Evolutionary conservation across 139 green algal species (phyloP).

Genomic region (Closterium sp.): DNA sequence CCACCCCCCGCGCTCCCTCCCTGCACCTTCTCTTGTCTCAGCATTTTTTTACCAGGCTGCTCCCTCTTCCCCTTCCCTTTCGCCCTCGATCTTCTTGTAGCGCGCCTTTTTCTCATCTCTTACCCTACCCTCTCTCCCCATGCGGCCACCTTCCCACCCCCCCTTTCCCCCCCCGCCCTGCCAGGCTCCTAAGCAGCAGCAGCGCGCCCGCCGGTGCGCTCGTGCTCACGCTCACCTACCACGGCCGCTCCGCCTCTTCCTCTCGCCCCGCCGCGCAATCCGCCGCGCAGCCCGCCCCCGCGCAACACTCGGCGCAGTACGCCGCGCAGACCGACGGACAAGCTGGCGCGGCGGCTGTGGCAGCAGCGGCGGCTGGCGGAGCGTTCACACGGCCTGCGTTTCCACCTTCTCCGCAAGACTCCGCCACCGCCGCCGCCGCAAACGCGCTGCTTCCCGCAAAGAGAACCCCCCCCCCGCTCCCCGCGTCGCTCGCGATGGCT

Average conservation of each 20-base stretch:
- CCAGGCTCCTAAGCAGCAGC: constrained; percentile 12
- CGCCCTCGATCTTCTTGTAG: no score
- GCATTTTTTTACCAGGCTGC: no score
- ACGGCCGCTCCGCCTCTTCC: background rate
- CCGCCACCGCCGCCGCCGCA: no score
- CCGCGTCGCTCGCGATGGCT: background rate
- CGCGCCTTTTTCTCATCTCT: no score
- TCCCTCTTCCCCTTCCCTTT: no score
- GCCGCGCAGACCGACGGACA: background rate
- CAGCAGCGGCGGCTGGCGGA: background rate
- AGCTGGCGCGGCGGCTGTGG: background rate
- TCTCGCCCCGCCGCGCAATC: background rate
- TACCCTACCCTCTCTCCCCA: no score
- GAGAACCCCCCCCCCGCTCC: background rate
- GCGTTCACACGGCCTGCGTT: background rate
- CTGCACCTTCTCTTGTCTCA: no score
- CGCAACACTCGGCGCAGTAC: background rate
- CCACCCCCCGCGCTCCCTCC: no score
- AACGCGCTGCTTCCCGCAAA: background rate
- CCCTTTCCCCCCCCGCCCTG: background rate
- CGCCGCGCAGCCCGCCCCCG: background rate
- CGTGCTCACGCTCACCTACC: constrained; percentile 31
- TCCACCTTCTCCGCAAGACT: background rate
- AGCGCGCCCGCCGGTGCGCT: constrained; percentile 15
- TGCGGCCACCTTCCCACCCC: no score